These are phyloP conservation scores for Alloascoidea africana DNA, from an alignment of 805 yeast species.

Conservation along the genomic window DNA sequence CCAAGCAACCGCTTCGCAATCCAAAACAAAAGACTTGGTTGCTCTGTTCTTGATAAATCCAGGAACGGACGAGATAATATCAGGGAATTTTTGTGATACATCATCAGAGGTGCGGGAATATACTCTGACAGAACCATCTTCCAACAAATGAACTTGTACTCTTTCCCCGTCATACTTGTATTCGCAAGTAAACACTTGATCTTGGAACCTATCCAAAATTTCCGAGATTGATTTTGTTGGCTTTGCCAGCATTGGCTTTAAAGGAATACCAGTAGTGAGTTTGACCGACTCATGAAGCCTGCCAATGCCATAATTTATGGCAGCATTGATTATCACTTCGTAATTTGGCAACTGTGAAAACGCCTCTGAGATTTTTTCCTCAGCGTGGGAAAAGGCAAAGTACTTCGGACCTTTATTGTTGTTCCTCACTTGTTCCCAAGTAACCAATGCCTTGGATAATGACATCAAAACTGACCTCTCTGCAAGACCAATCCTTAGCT, in stretches of 20 bases:
- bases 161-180: slow-evolving; percentile 97
- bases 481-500: slow-evolving; percentile 83
- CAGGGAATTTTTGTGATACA: slow-evolving; percentile 94
- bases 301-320: slow-evolving; percentile 52
- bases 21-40: slow-evolving; percentile 54
- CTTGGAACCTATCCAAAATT: slow-evolving; percentile 77
- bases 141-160: slow-evolving; percentile 78
- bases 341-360: slow-evolving; percentile 87
- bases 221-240: slow-evolving; percentile 93
- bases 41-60: slow-evolving; percentile 30
- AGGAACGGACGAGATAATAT: slow-evolving; percentile 53
- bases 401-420: slow-evolving; percentile 18
- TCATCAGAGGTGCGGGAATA: slow-evolving; percentile 94
- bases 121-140: slow-evolving; percentile 50
- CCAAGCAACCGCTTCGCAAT: slow-evolving; percentile 98
- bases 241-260: slow-evolving; percentile 96
- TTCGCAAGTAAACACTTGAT: slow-evolving; percentile 81
- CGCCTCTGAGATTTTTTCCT: slow-evolving; percentile 69
- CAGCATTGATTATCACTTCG: slow-evolving; percentile 55
- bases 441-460: slow-evolving; percentile 67
- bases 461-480: slow-evolving; percentile 83
- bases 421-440: slow-evolving; percentile 31
- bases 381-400: slow-evolving; percentile 45
- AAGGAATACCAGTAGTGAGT: slow-evolving; percentile 82
- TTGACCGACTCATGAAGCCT: slow-evolving; percentile 53